Evolutionary conservation across 2,329 filamentous ascomycete genomes (phyloP).

Genomic region (Thermoascus crustaceus): DNA sequence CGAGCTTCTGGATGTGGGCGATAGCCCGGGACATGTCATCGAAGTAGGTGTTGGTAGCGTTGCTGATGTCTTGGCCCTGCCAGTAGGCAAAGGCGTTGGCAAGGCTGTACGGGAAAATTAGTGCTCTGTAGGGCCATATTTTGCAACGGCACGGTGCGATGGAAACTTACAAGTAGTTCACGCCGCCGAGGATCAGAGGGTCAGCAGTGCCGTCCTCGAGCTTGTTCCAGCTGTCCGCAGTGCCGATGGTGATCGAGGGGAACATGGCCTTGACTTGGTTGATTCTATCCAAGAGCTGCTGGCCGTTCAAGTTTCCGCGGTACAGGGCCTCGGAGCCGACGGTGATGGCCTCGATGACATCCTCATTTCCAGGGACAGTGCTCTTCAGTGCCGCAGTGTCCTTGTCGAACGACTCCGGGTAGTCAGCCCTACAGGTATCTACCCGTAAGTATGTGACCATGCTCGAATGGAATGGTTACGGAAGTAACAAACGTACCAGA

Average conservation of each 20-base stretch:
- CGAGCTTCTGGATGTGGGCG: conserved; percentile 52
- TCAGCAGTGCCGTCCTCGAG: conserved; percentile 60
- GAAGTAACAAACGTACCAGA: conserved; percentile 47
- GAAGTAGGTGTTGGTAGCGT: conserved; percentile 56
- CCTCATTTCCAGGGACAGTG: conserved; percentile 38
- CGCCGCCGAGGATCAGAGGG: conserved; percentile 50
- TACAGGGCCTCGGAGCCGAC: conserved; percentile 65
- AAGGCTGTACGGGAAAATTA: conserved; percentile 31
- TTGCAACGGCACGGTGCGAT: not conserved
- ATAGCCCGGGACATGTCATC: conserved; percentile 60
- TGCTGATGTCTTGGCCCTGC: conserved; percentile 53
- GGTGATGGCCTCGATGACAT: conserved; percentile 59
- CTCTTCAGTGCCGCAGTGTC: conserved; percentile 53
- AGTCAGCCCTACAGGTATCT: conserved; percentile 46
- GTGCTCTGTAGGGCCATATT: no score
- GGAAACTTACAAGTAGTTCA: conserved; percentile 50
- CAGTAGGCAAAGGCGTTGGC: conserved; percentile 67
- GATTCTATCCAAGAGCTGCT: conserved; percentile 54
- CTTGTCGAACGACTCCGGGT: conserved; percentile 51
- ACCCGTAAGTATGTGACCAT: not conserved
- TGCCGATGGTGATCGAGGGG: conserved; percentile 52
- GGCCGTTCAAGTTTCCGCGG: conserved; percentile 57
- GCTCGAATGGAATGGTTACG: not conserved
- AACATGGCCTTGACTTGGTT: conserved; percentile 51
- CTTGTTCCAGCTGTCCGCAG: conserved; percentile 67